Conservation (phyloP, 2,329 filamentous ascomycete genomes). For the Onygena corvina region DNA sequence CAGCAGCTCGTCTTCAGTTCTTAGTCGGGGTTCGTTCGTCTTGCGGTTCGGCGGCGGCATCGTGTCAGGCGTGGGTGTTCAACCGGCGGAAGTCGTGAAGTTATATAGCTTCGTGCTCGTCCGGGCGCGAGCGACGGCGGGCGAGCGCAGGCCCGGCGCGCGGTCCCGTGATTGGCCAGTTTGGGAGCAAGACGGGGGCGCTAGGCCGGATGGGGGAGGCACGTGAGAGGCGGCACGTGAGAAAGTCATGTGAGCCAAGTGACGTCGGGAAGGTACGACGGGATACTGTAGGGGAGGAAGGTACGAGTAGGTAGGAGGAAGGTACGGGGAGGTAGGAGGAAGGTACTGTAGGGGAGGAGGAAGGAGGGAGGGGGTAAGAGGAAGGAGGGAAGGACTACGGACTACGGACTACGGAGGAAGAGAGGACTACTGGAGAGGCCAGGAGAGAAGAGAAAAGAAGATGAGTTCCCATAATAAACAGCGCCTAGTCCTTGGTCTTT, state of each 20-base stretch:
- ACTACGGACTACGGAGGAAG: no score
- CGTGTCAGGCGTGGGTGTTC: no score
- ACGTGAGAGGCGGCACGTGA: neutral
- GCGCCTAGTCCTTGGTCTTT: constrained; percentile 98
- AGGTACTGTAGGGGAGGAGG: neutral
- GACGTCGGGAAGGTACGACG: neutral
- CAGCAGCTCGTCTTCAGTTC: no score
- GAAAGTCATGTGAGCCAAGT: neutral
- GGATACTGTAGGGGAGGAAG: neutral
- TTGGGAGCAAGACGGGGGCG: constrained; percentile 21
- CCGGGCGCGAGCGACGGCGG: constrained; percentile 3
- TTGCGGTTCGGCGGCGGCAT: no score
- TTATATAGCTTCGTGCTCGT: constrained; percentile 4
- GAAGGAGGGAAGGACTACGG: neutral
- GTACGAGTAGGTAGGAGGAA: neutral
- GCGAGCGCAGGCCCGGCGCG: constrained; percentile 10
- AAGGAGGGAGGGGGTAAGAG: neutral
- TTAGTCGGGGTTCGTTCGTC: no score
- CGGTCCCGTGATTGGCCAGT: constrained; percentile 25
- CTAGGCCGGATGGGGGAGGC: neutral
- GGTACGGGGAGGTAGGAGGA: neutral
- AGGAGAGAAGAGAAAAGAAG: no score
- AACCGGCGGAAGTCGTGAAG: no score
- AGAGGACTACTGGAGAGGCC: no score
- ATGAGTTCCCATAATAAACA: no score